Conservation (phyloP, 2,329 filamentous ascomycete species). For the Cordyceps tenuipes region DNA sequence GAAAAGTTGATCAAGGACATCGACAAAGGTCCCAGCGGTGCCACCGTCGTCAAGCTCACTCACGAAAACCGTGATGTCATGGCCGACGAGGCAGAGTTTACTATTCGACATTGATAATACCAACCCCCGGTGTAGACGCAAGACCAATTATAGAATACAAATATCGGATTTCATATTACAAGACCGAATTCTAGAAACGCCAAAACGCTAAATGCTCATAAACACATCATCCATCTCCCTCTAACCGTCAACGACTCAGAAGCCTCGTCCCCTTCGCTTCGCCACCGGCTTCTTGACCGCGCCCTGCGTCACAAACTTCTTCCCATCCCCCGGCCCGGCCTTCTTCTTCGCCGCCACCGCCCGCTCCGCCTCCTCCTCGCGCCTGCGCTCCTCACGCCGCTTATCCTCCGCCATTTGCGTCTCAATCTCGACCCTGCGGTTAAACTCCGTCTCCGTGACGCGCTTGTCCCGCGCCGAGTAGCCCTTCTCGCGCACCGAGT, state of each 20-base stretch:
- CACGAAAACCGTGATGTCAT: conserved; percentile 56
- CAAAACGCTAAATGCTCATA: conserved; percentile 7
- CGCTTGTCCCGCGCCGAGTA: conserved; percentile 81
- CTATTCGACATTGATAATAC: conserved; percentile 35
- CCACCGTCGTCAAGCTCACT: conserved; percentile 67
- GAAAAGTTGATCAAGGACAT: conserved; percentile 66
- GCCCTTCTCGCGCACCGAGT: conserved; percentile 94
- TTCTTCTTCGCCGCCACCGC: conserved; percentile 33
- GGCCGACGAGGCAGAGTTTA: conserved; percentile 61
- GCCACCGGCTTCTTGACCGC: conserved; percentile 53
- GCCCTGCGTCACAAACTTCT: conserved; percentile 54
- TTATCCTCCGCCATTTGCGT: conserved; percentile 85
- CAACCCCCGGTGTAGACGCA: too few relatives aligned
- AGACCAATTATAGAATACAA: too few relatives aligned
- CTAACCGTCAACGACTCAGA: conserved; percentile 23
- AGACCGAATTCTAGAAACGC: neutral
- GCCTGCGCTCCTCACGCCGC: conserved; percentile 50
- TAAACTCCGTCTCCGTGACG: conserved; percentile 86
- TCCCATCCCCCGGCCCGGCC: conserved; percentile 26
- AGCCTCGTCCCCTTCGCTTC: conserved; percentile 48
- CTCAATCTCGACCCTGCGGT: conserved; percentile 87
- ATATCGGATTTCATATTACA: too few relatives aligned
- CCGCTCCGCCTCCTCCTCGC: conserved; percentile 41
- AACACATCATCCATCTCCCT: neutral
- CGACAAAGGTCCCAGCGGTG: conserved; percentile 62